Evolutionary conservation across 768 basidiomycete genomes (phyloP).

Genomic region (Leccinum arenicola): DNA sequence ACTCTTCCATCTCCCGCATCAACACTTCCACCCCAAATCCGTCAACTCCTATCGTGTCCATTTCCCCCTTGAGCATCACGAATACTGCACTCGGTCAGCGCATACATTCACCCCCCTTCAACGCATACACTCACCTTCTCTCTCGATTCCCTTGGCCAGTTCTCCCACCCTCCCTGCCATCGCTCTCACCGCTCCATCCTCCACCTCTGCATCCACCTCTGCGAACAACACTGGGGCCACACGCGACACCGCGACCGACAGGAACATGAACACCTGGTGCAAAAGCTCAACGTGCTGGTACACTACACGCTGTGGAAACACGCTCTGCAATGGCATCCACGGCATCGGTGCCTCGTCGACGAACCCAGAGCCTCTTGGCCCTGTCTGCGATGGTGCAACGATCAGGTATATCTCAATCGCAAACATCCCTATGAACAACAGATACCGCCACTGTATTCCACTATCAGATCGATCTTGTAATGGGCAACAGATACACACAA

Average conservation of each 20-base stretch:
- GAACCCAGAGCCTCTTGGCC: constrained; percentile 17
- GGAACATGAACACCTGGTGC: constrained; percentile 73
- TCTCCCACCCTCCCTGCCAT: constrained; percentile 44
- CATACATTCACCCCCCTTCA: no score
- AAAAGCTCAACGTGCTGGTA: constrained; percentile 78
- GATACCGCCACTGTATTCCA: constrained; percentile 68
- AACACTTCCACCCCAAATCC: constrained; percentile 41
- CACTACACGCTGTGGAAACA: constrained; percentile 64
- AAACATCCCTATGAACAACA: constrained; percentile 61
- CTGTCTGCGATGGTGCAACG: constrained; percentile 42
- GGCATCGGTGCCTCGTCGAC: constrained; percentile 14
- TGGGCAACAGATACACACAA: constrained; percentile 46
- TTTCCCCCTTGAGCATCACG: constrained; percentile 49
- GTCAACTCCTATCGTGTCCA: constrained; percentile 38
- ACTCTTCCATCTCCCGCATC: constrained; percentile 57
- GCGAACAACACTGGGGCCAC: constrained; percentile 70
- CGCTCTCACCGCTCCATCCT: constrained; percentile 29
- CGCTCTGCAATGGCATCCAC: constrained; percentile 32
- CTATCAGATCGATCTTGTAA: constrained; percentile 12
- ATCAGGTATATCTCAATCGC: constrained; percentile 64
- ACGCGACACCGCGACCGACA: constrained; percentile 68
- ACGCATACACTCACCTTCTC: constrained; percentile 45
- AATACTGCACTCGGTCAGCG: constrained; percentile 38
- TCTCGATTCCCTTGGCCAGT: constrained; percentile 45
- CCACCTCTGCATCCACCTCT: constrained; percentile 27